Evolutionary conservation across 2,329 filamentous ascomycete genomes (phyloP), one percentile per base, ranked within the genome.

Genomic region (Beauveria asiatica): DNA sequence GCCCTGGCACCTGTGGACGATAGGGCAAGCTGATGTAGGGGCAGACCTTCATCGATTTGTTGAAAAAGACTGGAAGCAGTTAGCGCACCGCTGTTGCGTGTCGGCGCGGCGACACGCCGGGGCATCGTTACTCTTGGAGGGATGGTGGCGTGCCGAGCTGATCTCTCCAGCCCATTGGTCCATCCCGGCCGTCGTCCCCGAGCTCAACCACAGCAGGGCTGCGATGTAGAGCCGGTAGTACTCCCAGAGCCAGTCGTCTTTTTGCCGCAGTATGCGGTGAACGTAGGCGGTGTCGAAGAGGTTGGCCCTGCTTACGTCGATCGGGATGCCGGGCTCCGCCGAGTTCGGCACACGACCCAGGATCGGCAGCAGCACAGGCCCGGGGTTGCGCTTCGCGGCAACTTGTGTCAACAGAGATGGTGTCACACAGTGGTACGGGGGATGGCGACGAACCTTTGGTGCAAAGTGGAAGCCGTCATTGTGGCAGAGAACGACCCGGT

Each of bases 261-360:
- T 71, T 17, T 6, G 42, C 37, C 74, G 72, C 1, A 79, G 67
- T 8, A 73, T 63, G 6, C 70, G 70, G 27, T 77, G 76, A 5
- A 77, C 73, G 59, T 79, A 79, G 5, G 75, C 71, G 0, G 76
- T 78, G 62, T 79, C 76, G 61, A 80, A 78, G 5, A 79, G 65
- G 60, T 73, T 76, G 13, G 76, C 75, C 2, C 72, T 67, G 10
- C 72, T 70, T 8, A 74, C 71, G 62, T 79, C 76, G 25, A 76
- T 70, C 0, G 76, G 76, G n/a, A 76, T 74, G 45, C 73, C 73
- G 13, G 68, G 72, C 10, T 62, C 61, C 0, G 51, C 25, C 3
- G 60, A 56, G 13, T 63, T 23, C 5, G 61, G 65, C 16, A 56
- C 58, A 3, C 64, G 60, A 11, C 63, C 61, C 7, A 67, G 52